Conservation (phyloP, 805 yeast genomes). For the Candida tibetensis region DNA sequence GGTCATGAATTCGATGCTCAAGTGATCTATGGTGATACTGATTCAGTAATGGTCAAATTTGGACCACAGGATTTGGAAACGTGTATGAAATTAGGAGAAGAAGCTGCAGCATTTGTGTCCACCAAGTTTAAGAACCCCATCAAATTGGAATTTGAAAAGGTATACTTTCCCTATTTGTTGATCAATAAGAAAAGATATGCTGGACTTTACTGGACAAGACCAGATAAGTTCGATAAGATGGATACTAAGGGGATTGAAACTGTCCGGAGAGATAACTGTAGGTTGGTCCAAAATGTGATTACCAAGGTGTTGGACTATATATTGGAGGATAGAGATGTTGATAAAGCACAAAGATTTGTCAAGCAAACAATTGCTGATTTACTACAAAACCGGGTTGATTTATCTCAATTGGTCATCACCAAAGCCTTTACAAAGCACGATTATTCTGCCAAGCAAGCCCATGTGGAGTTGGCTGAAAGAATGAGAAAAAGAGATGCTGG, state of each 20-base stretch:
- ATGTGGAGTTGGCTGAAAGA: conserved; percentile 91
- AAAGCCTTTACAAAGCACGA: conserved; percentile 87
- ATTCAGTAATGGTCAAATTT: conserved; percentile 98
- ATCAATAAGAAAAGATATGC: conserved; percentile 97
- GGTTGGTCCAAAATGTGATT: conserved; percentile 90
- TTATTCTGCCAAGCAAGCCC: conserved; percentile 96
- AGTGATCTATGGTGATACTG: conserved; percentile 98
- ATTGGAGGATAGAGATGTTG: conserved; percentile 82
- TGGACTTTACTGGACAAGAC: conserved; percentile 92
- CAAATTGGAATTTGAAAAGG: conserved; percentile 94
- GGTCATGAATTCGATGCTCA: conserved; percentile 83
- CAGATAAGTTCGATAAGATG: conserved; percentile 92
- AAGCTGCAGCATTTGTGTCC: conserved; percentile 89
- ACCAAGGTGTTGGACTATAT: conserved; percentile 85
- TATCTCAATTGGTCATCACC: conserved; percentile 90
- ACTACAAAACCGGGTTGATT: conserved; percentile 85
- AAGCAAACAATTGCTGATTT: conserved; percentile 86
- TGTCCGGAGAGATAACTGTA: conserved; percentile 95
- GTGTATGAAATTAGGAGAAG: conserved; percentile 90
- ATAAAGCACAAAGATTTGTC: conserved; percentile 79
- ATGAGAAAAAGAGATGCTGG: conserved; percentile 97
- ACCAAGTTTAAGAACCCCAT: conserved; percentile 78
- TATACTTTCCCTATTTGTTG: conserved; percentile 88
- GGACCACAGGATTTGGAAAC: conserved; percentile 77
- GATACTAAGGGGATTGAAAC: conserved; percentile 99